Conservation (phyloP, 352 stramenopile genomes). For the Hyaloperonospora brassicae region DNA sequence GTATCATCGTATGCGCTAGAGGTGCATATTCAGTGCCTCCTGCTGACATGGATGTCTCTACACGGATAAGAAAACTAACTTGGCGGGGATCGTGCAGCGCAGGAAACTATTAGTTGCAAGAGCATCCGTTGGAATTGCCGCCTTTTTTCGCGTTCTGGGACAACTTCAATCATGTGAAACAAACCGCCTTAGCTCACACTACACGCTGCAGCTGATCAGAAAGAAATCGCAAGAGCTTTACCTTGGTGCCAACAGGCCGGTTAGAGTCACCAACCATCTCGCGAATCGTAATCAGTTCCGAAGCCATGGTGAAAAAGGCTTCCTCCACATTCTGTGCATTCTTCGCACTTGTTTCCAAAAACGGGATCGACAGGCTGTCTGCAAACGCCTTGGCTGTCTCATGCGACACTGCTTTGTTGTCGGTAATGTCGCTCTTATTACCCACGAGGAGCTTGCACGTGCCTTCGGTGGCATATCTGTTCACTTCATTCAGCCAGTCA, state of each 20-base stretch:
- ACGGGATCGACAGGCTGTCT: conserved; percentile 95
- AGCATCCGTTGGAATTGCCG: conserved; percentile 30
- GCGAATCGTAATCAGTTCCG: conserved; percentile 92
- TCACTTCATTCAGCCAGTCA: conserved; percentile 98
- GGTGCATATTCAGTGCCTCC: too few species aligned
- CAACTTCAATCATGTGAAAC: conserved; percentile 20
- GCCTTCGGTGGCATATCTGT: conserved; percentile 96
- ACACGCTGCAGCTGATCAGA: too few species aligned
- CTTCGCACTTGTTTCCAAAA: conserved; percentile 99
- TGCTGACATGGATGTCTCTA: conserved; percentile 11
- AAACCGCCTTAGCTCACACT: too few species aligned
- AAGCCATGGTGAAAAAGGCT: conserved; percentile 99
- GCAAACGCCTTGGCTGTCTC: conserved; percentile 97
- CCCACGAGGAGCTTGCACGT: conserved; percentile 98
- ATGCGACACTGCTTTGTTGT: conserved; percentile 93
- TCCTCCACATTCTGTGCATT: conserved; percentile 98
- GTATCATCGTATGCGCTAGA: too few species aligned
- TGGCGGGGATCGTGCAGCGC: background rate
- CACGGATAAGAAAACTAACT: background rate
- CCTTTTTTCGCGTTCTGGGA: conserved; percentile 29
- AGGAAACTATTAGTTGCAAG: conserved; percentile 27
- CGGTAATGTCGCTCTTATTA: conserved; percentile 98
- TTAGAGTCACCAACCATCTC: conserved; percentile 80
- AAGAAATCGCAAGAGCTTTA: too few species aligned
- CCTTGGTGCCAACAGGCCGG: conserved; percentile 54